These are phyloP conservation scores for Tausonia pullulans DNA, from an alignment of 1,284 basidiomycete species.

Conservation along the genomic window DNA sequence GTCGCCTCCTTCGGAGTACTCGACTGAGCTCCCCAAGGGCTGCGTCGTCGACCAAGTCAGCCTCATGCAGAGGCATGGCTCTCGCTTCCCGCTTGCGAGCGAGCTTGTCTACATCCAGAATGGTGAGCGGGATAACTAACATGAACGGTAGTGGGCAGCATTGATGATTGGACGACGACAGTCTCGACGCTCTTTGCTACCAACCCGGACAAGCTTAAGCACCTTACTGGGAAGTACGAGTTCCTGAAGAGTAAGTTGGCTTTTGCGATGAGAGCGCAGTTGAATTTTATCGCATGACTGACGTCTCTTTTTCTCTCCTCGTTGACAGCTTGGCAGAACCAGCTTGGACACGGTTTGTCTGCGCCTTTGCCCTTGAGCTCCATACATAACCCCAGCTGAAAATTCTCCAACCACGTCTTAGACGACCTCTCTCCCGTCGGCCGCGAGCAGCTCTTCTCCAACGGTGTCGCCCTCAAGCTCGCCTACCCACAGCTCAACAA, in stretches of 20 bases:
- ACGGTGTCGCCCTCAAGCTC: constrained; percentile 38
- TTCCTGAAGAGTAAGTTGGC: constrained; percentile 36
- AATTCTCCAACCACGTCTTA: neutral
- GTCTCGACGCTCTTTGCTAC: constrained; percentile 26
- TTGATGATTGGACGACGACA: constrained; percentile 11
- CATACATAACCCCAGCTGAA: neutral
- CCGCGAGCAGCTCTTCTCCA: constrained; percentile 38
- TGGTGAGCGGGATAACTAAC: too few relatives aligned
- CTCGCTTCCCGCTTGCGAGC: constrained; percentile 32
- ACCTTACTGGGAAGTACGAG: constrained; percentile 31
- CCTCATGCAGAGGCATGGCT: constrained; percentile 38
- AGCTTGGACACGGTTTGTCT: constrained; percentile 26
- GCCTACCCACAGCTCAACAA: constrained; percentile 36
- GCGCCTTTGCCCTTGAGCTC: too few relatives aligned
- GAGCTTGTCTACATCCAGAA: constrained; percentile 32
- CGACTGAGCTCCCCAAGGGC: constrained; percentile 8
- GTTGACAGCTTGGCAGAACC: constrained; percentile 31
- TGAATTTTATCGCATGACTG: neutral
- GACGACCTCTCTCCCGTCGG: constrained; percentile 40
- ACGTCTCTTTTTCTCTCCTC: neutral
- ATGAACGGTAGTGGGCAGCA: too few relatives aligned
- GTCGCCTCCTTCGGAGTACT: neutral
- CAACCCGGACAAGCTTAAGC: constrained; percentile 30
- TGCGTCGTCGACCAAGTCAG: constrained; percentile 12
- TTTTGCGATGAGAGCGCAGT: neutral